These are phyloP conservation scores for Umbilicus rupestris DNA, from an alignment of 164 flowering plant genomes.

Conservation along the genomic window DNA sequence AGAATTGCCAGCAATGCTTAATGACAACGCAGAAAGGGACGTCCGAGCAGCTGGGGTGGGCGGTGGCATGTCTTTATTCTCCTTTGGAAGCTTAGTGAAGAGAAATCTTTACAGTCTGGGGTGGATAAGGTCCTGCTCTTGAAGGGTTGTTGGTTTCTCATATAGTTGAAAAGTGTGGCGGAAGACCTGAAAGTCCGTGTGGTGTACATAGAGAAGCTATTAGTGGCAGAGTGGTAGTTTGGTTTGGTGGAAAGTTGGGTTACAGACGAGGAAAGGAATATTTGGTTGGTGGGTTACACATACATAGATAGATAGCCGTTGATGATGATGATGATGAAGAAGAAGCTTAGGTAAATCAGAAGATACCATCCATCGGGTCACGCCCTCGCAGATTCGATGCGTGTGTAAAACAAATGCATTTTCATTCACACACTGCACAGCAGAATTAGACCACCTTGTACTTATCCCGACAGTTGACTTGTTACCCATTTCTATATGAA, in stretches of 20 bases:
- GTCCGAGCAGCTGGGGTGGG: constrained; percentile 38
- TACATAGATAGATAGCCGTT: constrained; percentile 4
- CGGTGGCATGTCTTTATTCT: constrained; percentile 50
- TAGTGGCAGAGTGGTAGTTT: constrained; percentile 18
- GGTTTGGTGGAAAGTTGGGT: constrained; percentile 15
- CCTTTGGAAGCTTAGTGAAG: constrained; percentile 74
- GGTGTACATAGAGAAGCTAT: constrained; percentile 18
- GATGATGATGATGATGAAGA: neutral
- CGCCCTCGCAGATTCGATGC: too few relatives aligned
- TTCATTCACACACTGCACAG: neutral
- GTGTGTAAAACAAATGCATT: neutral
- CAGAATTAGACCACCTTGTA: too few relatives aligned
- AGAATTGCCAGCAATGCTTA: constrained; percentile 39
- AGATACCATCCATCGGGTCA: too few relatives aligned
- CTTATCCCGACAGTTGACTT: too few relatives aligned
- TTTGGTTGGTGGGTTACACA: constrained; percentile 19
- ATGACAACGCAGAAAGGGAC: constrained; percentile 21
- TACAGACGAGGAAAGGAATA: constrained; percentile 7
- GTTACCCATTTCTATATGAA: too few relatives aligned
- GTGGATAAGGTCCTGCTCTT: constrained; percentile 71
- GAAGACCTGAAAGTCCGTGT: constrained; percentile 3
- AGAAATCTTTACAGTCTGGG: constrained; percentile 85
- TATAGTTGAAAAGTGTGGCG: constrained; percentile 25
- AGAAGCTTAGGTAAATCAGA: neutral
- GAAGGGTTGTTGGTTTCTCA: constrained; percentile 12